Evolutionary conservation across 345 rosid genomes (phyloP), one percentile per base, ranked within the genome.

Genomic region (Boechera retrofracta): DNA sequence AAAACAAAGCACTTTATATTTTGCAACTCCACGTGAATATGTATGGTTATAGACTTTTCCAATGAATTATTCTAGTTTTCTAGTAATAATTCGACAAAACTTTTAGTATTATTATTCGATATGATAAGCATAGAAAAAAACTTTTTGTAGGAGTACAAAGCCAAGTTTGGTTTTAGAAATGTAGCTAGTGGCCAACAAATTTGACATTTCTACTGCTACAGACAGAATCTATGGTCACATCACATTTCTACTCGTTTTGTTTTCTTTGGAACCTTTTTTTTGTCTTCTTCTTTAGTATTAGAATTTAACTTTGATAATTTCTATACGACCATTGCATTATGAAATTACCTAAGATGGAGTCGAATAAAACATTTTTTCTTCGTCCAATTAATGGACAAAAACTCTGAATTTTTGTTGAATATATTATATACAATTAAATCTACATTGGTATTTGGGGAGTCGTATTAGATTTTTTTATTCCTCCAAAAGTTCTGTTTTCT

Each of bases 101-200:
- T 31, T 51, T 39, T 52, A 28, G 69, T 49, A 64, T 28, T 16
- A 38, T 64, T 54, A 10, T 42, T 31, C 42, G 28, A 13, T 41
- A 21, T 11, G 4, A n/a, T 10, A 66, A 56, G 48, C 8, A 73
- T 9, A 33, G 10, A 67, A 67, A 26, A 9, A 28, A 45, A 36
- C 29, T 28, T 44, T 44, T 11, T 7, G 32, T 26, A 47, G 57
- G 73, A 67, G 11, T 47, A 36, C 59, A 74, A 74, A 66, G 18
- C 35, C 8, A 75, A 38, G 28, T 75, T 67, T 75, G 73, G 54
- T 38, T 47, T 5, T 65, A 39, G 18, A 47, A 5, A 13, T 4
- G 60, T 35, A 8, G 51, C 51, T 49, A 29, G 63, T 73, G 77
- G 70, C 24, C 3, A 39, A n/a, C 70, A 66, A 57, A n/a, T 66